These are phyloP conservation scores for Psilocybe mexicana DNA, from an alignment of 1,284 basidiomycete species.

Conservation along the genomic window DNA sequence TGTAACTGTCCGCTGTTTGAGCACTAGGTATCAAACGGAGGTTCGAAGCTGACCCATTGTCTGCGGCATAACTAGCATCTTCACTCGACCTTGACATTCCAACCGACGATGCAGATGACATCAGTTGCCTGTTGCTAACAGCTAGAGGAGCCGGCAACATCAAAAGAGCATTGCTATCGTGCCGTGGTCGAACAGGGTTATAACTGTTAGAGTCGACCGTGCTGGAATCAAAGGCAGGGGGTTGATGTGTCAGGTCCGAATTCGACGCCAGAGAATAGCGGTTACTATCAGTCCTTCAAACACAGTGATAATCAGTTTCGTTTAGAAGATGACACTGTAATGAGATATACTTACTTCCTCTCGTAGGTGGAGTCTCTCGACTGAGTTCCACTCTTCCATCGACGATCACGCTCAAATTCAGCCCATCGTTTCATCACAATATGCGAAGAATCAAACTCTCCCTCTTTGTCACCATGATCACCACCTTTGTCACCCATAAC, in stretches of 20 bases:
- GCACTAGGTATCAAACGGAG: constrained; percentile 58
- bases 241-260: constrained; percentile 62
- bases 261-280: constrained; percentile 79
- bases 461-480: constrained; percentile 88
- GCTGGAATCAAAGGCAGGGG: constrained; percentile 56
- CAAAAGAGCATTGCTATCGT: constrained; percentile 68
- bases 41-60: constrained; percentile 61
- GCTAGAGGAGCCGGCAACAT: constrained; percentile 72
- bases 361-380: constrained; percentile 82
- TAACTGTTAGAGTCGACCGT: constrained; percentile 58
- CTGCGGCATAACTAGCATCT: constrained; percentile 57
- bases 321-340: constrained; percentile 3
- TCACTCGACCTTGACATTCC: constrained; percentile 65
- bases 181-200: constrained; percentile 47
- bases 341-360: constrained; percentile 55
- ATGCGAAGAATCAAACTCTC: constrained; percentile 93
- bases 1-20: constrained; percentile 43
- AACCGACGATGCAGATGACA: constrained; percentile 57
- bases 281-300: constrained; percentile 47
- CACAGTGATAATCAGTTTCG: constrained; percentile 16
- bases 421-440: constrained; percentile 99
- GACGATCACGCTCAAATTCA: constrained; percentile 95
- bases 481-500: constrained; percentile 73
- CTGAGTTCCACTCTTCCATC: constrained; percentile 87
- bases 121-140: constrained; percentile 44